Evolutionary conservation across 768 basidiomycete genomes (phyloP).

Genomic region (Russula dissimulans): DNA sequence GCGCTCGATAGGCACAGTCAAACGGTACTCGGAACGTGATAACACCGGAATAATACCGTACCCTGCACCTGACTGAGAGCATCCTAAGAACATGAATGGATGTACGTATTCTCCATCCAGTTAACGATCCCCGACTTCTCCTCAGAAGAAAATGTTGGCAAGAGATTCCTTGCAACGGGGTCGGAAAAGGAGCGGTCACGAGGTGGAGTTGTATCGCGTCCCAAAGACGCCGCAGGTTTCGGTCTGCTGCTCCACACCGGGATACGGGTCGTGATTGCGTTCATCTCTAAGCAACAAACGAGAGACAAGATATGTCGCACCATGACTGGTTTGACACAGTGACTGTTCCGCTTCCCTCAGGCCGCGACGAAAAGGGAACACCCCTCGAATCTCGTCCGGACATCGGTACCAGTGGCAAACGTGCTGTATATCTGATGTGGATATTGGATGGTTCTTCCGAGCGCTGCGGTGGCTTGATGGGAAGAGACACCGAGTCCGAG

Average conservation of each 20-base stretch:
- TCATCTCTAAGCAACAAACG: constrained; percentile 40
- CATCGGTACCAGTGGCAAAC: not conserved
- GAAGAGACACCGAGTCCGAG: not conserved
- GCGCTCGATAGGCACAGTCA: not conserved
- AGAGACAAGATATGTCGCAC: constrained; percentile 44
- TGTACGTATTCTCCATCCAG: constrained; percentile 47
- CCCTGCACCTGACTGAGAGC: constrained; percentile 38
- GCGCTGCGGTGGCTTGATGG: not conserved
- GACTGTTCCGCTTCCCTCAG: constrained; percentile 16
- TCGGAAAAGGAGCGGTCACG: constrained; percentile 26
- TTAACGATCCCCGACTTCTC: constrained; percentile 45
- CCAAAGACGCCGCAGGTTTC: constrained; percentile 32
- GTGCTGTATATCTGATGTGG: not conserved
- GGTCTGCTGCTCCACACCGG: constrained; percentile 60
- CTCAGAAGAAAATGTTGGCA: constrained; percentile 32
- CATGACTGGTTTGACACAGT: constrained; percentile 57
- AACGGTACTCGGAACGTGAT: not conserved
- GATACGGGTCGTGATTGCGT: constrained; percentile 39
- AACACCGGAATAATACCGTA: constrained; percentile 57
- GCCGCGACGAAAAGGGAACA: not conserved
- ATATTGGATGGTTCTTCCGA: not conserved
- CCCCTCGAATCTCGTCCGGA: not conserved
- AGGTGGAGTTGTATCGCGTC: constrained; percentile 24
- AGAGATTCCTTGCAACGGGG: constrained; percentile 20
- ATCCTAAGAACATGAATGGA: constrained; percentile 58